A percentile compares a stretch with the other conserved stretches of the same genome.
Conservation (phyloP, 345 rosid genomes). For the Turritis glabra region DNA sequence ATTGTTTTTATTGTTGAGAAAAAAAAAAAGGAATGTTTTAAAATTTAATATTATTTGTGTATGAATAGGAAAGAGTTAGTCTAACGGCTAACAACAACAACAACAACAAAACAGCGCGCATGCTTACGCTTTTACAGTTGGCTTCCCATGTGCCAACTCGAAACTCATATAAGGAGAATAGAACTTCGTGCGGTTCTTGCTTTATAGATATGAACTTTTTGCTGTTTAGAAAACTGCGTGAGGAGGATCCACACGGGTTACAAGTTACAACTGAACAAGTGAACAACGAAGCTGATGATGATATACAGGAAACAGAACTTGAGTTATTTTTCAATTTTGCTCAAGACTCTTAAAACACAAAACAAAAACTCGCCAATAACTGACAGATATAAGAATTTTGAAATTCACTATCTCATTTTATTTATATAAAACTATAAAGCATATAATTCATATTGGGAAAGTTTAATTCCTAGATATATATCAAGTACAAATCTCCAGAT, state of each 20-base stretch:
- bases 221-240: not conserved
- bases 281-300: not conserved
- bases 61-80: constrained; percentile 15
- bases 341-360: too few species aligned
- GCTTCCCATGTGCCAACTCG: constrained; percentile 13
- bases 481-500: not conserved
- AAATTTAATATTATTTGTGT: not conserved
- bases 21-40: not conserved
- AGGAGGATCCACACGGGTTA: not conserved
- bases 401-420: not conserved
- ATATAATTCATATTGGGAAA: not conserved
- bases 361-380: too few species aligned
- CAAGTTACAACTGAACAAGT: not conserved
- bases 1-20: not conserved
- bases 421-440: not conserved
- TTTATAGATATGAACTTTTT: not conserved
- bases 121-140: constrained; percentile 24
- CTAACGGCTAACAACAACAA: constrained; percentile 9
- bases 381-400: not conserved
- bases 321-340: too few species aligned
- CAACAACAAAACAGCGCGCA: constrained; percentile 27
- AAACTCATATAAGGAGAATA: not conserved
- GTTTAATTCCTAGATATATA: not conserved
- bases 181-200: constrained; percentile 4
- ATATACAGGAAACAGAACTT: not conserved